Evolutionary conservation across 345 rosid genomes (phyloP).

Genomic region (Tarenaya hassleriana): DNA sequence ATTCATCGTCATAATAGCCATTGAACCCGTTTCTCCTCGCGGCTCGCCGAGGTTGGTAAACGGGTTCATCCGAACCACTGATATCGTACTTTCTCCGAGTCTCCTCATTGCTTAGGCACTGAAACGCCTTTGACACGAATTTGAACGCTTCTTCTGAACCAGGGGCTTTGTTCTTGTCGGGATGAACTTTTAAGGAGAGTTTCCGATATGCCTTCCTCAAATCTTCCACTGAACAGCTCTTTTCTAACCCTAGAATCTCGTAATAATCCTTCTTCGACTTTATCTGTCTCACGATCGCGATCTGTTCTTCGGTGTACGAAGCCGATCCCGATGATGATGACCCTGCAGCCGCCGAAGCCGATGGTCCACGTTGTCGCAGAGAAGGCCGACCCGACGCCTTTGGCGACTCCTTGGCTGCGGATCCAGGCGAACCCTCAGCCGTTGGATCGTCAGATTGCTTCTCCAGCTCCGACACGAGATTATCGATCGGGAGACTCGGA

Average conservation of each 20-base stretch:
- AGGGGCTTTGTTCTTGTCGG: constrained; percentile 90
- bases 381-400: constrained; percentile 41
- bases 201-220: constrained; percentile 77
- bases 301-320: constrained; percentile 64
- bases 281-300: constrained; percentile 60
- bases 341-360: too few species aligned
- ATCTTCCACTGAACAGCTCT: constrained; percentile 66
- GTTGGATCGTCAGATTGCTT: constrained; percentile 24
- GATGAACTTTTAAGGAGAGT: too few species aligned
- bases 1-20: constrained; percentile 62
- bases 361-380: constrained; percentile 44
- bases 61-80: constrained; percentile 71
- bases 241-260: constrained; percentile 73
- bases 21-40: constrained; percentile 41
- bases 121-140: constrained; percentile 81
- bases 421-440: constrained; percentile 15
- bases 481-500: constrained; percentile 55
- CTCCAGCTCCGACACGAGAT: constrained; percentile 45
- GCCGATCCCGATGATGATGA: too few species aligned
- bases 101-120: constrained; percentile 77
- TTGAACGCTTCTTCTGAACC: constrained; percentile 94
- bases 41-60: constrained; percentile 41
- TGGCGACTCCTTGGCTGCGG: constrained; percentile 22
- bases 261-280: constrained; percentile 79
- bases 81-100: constrained; percentile 61